Evolutionary conservation across 108 stramenopile genomes (phyloP).

Genomic region (Nannochloropsis gaditana): DNA sequence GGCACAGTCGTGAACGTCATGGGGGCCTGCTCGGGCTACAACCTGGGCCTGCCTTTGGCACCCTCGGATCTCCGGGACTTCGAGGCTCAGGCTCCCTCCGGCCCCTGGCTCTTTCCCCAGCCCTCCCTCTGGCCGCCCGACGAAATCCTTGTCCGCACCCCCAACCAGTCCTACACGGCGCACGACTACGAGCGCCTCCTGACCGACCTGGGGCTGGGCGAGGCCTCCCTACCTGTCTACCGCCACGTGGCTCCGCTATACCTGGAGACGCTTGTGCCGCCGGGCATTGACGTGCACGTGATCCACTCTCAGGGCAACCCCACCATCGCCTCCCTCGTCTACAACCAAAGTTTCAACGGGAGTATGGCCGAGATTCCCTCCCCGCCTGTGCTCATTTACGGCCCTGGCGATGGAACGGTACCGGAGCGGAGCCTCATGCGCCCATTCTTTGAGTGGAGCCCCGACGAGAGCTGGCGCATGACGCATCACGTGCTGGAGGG

Average conservation of each 20-base stretch:
- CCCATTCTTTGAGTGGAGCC: background rate
- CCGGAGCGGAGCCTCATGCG: background rate
- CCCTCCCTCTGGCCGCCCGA: background rate
- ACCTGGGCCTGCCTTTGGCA: background rate
- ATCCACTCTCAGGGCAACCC: background rate
- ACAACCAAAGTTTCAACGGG: background rate
- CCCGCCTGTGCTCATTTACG: background rate
- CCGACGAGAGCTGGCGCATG: background rate
- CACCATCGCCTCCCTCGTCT: conserved; percentile 15
- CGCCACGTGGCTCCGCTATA: background rate
- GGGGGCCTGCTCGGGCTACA: background rate
- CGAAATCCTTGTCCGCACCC: background rate
- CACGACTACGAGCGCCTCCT: background rate
- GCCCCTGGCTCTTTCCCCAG: conserved; percentile 14
- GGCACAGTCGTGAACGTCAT: background rate
- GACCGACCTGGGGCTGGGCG: background rate
- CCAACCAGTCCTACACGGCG: background rate
- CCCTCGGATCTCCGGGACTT: background rate
- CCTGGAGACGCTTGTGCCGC: background rate
- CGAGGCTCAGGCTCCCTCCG: background rate
- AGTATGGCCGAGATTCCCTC: background rate
- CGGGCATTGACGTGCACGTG: conserved; percentile 1
- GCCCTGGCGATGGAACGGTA: background rate
- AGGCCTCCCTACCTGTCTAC: background rate
- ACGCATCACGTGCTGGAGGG: conserved; percentile 4